A percentile compares a stretch with the other conserved stretches of the same genome.
phyloP scores from a whole-genome alignment of 1,139 yeast genomes.

The Ashbya aceris region DNA sequence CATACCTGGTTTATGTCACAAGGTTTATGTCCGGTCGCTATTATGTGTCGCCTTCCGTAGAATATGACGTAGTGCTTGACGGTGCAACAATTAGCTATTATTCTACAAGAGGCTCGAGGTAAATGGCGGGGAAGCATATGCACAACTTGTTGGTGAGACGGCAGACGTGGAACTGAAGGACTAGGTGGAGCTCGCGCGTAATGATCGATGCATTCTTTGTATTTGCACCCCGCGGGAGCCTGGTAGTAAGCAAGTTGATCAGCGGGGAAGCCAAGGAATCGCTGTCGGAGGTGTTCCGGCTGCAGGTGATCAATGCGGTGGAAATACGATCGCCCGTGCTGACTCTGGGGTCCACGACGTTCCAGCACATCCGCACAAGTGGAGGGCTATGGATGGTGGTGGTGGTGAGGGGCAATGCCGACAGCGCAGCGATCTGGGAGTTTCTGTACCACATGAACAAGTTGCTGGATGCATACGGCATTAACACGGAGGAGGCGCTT shows the following conservation, averaged over 20 bases:
- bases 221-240: conserved; percentile 74
- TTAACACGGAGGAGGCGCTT: conserved; percentile 27
- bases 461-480: conserved; percentile 18
- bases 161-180: no score
- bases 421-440: conserved; percentile 73
- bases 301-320: conserved; percentile 68
- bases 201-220: conserved; percentile 80
- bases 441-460: conserved; percentile 50
- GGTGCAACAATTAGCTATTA: no score
- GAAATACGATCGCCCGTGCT: conserved; percentile 70
- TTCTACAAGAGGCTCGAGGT: no score
- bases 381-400: conserved; percentile 68
- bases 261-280: conserved; percentile 61
- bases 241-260: conserved; percentile 67
- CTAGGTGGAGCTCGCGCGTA: not conserved
- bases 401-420: conserved; percentile 79
- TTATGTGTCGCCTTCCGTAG: no score
- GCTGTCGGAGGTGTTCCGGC: conserved; percentile 82
- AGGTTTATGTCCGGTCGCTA: no score
- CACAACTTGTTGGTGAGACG: no score
- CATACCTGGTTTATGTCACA: no score
- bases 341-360: conserved; percentile 88
- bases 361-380: conserved; percentile 62
- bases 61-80: no score
- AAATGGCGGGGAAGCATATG: no score